Base-by-base conservation (phyloP, 176 grass and related monocot species). In the Musa itinerans region DNA sequence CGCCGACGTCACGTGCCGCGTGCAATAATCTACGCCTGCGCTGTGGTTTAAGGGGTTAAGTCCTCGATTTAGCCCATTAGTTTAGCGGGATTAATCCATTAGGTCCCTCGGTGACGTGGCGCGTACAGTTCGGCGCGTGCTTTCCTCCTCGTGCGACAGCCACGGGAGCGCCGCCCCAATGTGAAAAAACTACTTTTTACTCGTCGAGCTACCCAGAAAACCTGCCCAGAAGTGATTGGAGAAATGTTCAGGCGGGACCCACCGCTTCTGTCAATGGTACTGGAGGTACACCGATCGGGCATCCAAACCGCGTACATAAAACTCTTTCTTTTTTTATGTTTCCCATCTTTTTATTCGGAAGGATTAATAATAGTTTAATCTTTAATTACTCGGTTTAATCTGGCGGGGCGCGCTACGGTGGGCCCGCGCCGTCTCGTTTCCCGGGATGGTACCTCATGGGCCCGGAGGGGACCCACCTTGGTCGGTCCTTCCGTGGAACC, bases 101-200 rank as follows among this genome's bases (percentile, higher is more conserved):
- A 3, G 23, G 63, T 16, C 4, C 65, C 15, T 0, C 0, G 1
- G 17, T 70, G 68, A 70, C 19, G 68, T 70, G 68, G 68, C 48
- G 43, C 68, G 68, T 52, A 52, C 20, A 51, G 50, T 70, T 70
- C 68, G 68, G 48, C 68, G 68, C 68, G 19, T 70, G 55, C 55
- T 57, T 57, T 16, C 13, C 55, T 16, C 68, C 48, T 52, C 68
- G 68, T 51, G 68, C 9, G 68, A 52, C 68, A 70, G 68, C 68
- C 43, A 70, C 68, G 14, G 16, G 2, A 50, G 43, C 51, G 68
- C 48, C 68, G 48, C 21, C 68, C 10, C 17, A 11, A 11, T 1
- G 13, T 65, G 10, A 2, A 51, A 49, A 43, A 43, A 43, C 6
- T 5, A 6, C 34, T 43, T 43, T 43, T 43, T 43, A 43, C 6